Percentiles rank a stretch among this genome's conserved stretches.
Conservation (phyloP, 2,329 filamentous ascomycete species). For the Stagonosporopsis vannaccii region DNA sequence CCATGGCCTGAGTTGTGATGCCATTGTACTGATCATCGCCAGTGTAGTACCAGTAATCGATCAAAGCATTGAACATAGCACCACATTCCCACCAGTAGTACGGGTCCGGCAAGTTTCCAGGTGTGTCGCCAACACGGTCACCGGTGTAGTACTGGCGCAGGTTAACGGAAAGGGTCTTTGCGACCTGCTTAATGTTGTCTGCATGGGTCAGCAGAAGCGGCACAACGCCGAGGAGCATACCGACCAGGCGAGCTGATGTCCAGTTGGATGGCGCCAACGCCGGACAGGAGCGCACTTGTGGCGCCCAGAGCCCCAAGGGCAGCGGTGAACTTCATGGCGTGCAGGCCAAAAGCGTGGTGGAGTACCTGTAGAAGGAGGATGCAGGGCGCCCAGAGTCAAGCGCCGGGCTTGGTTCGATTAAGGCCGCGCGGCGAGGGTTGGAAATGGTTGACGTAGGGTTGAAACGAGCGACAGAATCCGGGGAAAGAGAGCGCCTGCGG, state of each 20-base stretch:
- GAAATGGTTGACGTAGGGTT: constrained; percentile 29
- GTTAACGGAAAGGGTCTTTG: constrained; percentile 66
- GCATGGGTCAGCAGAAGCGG: constrained; percentile 22
- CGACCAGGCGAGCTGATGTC: constrained; percentile 40
- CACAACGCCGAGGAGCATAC: constrained; percentile 5
- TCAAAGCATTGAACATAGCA: constrained; percentile 50
- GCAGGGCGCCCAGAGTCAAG: constrained; percentile 31
- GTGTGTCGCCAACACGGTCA: constrained; percentile 65
- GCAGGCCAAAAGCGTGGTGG: constrained; percentile 18
- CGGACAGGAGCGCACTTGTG: constrained; percentile 41
- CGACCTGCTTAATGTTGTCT: constrained; percentile 69
- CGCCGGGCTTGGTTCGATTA: constrained; percentile 29
- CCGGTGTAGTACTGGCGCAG: constrained; percentile 71
- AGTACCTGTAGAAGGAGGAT: constrained; percentile 10
- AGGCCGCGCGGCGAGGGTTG: constrained; percentile 16
- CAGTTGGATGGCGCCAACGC: constrained; percentile 43
- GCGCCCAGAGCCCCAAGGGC: constrained; percentile 41
- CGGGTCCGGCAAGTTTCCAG: constrained; percentile 61
- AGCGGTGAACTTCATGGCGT: constrained; percentile 47
- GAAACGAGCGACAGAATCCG: constrained; percentile 41
- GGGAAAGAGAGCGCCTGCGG: constrained; percentile 21
- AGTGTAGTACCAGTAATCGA: constrained; percentile 55
- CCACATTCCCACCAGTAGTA: constrained; percentile 56
- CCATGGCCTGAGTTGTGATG: constrained; percentile 62
- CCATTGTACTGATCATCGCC: constrained; percentile 50